Evolutionary conservation across 108 stramenopile species (phyloP).

Genomic region (Poteriospumella lacustris): DNA sequence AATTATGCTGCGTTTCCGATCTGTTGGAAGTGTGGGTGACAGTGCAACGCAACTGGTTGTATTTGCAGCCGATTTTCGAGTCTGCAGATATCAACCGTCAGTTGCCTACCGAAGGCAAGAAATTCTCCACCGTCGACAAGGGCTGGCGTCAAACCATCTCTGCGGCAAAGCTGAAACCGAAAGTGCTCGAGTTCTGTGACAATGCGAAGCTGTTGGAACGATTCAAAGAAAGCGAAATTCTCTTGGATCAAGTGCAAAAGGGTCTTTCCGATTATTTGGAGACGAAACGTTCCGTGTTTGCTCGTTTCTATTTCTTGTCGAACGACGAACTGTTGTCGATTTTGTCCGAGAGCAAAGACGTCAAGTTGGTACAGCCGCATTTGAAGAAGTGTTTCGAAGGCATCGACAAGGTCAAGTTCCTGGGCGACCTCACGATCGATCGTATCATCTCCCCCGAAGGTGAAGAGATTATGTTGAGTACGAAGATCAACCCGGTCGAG

Average conservation of each 20-base stretch:
- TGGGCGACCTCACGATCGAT: conserved; percentile 48
- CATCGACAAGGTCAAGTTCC: conserved; percentile 38
- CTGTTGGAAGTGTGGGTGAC: conserved; percentile 55
- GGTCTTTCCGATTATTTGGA: conserved; percentile 62
- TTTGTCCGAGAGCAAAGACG: conserved; percentile 60
- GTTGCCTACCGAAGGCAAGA: conserved; percentile 57
- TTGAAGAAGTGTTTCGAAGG: conserved; percentile 67
- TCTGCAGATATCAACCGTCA: conserved; percentile 67
- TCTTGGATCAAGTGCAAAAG: conserved; percentile 48
- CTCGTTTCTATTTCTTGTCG: conserved; percentile 63
- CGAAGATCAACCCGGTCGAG: conserved; percentile 54
- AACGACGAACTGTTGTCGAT: conserved; percentile 66
- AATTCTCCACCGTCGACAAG: conserved; percentile 65
- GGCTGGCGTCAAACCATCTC: conserved; percentile 58
- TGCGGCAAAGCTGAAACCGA: conserved; percentile 48
- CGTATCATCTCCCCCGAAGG: conserved; percentile 57
- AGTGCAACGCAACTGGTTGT: conserved; percentile 66
- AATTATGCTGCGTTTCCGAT: conserved; percentile 40
- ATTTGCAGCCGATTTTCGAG: conserved; percentile 67
- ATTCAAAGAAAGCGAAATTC: conserved; percentile 43
- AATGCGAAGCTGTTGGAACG: conserved; percentile 57
- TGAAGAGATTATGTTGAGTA: conserved; percentile 46
- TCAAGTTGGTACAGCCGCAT: conserved; percentile 59
- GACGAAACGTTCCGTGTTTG: conserved; percentile 61
- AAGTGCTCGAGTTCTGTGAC: conserved; percentile 58